Percentiles rank a stretch among this genome's conserved stretches.
phyloP scores from a whole-genome alignment of 208 protist genomes.

The Leishmania mexicana region DNA sequence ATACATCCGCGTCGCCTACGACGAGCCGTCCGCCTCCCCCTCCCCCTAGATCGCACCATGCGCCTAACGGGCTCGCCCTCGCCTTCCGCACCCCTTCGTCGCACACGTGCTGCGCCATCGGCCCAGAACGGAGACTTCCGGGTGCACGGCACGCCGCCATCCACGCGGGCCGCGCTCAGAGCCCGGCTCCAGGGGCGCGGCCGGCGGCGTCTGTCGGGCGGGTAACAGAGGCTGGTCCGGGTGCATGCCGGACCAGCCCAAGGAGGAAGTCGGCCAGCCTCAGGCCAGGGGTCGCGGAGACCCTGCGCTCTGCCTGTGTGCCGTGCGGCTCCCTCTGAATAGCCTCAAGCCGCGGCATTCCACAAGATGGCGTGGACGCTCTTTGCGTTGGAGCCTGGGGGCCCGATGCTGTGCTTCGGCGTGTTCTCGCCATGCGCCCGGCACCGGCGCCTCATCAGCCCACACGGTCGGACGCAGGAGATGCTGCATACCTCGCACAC shows the following conservation, averaged over 20 bases:
- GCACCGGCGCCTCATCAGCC: background rate
- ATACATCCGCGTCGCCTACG: background rate
- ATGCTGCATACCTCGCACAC: background rate
- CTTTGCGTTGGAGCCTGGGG: background rate
- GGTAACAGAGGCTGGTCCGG: background rate
- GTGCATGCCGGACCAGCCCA: background rate
- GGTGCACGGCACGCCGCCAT: background rate
- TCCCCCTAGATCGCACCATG: background rate
- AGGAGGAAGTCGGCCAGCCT: background rate
- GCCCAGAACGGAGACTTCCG: background rate
- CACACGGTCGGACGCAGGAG: background rate
- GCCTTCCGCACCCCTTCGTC: background rate
- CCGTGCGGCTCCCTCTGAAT: background rate
- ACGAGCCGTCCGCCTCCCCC: background rate
- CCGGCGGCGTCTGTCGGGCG: no score
- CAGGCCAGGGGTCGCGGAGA: background rate
- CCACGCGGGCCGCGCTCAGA: background rate
- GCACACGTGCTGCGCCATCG: background rate
- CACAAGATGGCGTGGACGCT: background rate
- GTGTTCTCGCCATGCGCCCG: background rate
- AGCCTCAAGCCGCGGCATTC: background rate
- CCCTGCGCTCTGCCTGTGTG: background rate
- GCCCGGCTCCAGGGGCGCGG: background rate
- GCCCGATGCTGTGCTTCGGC: background rate
- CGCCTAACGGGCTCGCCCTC: background rate